Base-by-base conservation (phyloP, 192 early-diverging fungal species). In the Lobosporangium transversale region DNA sequence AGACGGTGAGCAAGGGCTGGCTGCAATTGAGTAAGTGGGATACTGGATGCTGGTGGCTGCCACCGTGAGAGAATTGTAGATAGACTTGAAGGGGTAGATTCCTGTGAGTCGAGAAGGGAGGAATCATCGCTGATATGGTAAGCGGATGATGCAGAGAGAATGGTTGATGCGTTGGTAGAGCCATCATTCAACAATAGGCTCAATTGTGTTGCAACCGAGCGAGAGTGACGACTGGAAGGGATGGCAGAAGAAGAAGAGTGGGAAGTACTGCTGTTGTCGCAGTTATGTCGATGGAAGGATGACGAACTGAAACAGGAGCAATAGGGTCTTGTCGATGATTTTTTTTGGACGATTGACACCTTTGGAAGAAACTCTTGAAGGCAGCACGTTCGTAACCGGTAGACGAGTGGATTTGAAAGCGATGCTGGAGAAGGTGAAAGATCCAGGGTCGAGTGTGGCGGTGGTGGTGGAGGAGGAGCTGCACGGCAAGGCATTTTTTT, bases 341-440 rank as follows among this genome's bases (percentile, higher is more conserved):
- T 53, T 6, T 20, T 47, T 35, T 75, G 70, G 17, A 21, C 32
- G 33, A 75, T 57, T 5, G 63, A 53, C 5, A 75, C 35, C 31
- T 63, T 51, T 11, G 70, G 70, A 0, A 75, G 51, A 29, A 75
- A 75, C 35, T 75, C 70, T 66, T 66, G 70, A 15, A 75, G 63
- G 43, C 70, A 75, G 20, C 70, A 75, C 1, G 70, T 75, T 15
- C 63, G 62, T 3, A 75, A 35, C 14, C 70, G 60, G 33, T 75
- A 75, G 43, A 75, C 70, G n/a, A 75, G 40, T 24, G 70, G 70
- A 45, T 55, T 75, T n/a, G 70, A 75, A 30, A 66, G 49, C 14
- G 70, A n/a, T 8, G 58, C 42, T 24, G 57, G 70, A 8, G 61
- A 48, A 14, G 70, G 70, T 3, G 70, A 50, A 42, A 75, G 23